Evolutionary conservation across 768 basidiomycete species (phyloP).

Genomic region (Pisolithus microcarpus): DNA sequence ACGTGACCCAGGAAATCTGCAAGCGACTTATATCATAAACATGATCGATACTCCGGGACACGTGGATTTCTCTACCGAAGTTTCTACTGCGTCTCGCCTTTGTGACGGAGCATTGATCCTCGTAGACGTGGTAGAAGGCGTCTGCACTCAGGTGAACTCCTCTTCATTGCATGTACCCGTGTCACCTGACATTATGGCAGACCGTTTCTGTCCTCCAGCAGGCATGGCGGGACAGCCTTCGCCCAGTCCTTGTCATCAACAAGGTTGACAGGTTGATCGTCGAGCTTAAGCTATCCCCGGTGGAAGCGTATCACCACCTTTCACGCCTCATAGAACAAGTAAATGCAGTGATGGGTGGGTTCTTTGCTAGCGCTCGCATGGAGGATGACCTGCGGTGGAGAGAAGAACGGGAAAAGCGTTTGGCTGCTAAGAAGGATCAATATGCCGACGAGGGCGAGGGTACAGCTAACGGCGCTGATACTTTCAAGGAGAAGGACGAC

Average conservation of each 20-base stretch:
- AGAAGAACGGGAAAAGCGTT: constrained; percentile 81
- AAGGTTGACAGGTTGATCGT: constrained; percentile 92
- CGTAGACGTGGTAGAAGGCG: constrained; percentile 96
- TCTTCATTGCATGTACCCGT: background rate
- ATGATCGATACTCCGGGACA: constrained; percentile 99
- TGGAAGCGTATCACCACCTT: constrained; percentile 94
- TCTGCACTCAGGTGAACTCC: constrained; percentile 88
- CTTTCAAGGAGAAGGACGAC: constrained; percentile 93
- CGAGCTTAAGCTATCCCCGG: constrained; percentile 84
- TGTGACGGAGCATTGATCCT: constrained; percentile 95
- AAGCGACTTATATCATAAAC: constrained; percentile 78
- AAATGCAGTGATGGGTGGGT: constrained; percentile 95
- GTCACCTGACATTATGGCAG: constrained; percentile 32
- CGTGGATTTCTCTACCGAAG: constrained; percentile 97
- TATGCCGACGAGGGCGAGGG: constrained; percentile 61
- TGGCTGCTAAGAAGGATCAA: constrained; percentile 68
- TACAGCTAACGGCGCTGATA: constrained; percentile 49
- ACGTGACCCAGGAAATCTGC: constrained; percentile 41
- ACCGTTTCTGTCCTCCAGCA: constrained; percentile 93
- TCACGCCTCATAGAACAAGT: constrained; percentile 90
- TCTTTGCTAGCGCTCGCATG: constrained; percentile 94
- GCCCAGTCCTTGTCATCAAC: constrained; percentile 93
- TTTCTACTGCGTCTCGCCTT: constrained; percentile 86
- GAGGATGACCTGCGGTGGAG: constrained; percentile 92
- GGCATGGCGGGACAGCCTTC: constrained; percentile 85